Percentiles rank a stretch among this genome's conserved stretches.
Evolutionary conservation across 1,284 basidiomycete species (phyloP).

Genomic region (Leccinum pachyderme): DNA sequence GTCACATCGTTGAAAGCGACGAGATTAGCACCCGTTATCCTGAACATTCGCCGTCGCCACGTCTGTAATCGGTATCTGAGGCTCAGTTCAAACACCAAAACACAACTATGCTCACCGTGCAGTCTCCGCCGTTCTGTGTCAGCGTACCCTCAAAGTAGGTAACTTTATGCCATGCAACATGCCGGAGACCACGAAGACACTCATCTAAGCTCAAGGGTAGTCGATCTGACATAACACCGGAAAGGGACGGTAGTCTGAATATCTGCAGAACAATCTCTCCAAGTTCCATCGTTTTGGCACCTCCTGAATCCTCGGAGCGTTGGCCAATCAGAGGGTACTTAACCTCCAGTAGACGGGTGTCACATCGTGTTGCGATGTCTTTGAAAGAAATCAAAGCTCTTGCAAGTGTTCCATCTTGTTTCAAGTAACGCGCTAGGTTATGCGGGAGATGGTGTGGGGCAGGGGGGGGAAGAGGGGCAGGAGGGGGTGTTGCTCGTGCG

Average conservation of each 20-base stretch:
- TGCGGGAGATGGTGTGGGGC: slow-evolving; percentile 48
- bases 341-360: slow-evolving; percentile 80
- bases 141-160: slow-evolving; percentile 91
- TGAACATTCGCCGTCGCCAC: slow-evolving; percentile 85
- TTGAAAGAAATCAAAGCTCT: slow-evolving; percentile 85
- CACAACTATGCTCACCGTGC: slow-evolving; percentile 56
- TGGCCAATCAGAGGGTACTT: slow-evolving; percentile 82
- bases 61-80: slow-evolving; percentile 46
- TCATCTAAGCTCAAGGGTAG: slow-evolving; percentile 93
- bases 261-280: slow-evolving; percentile 85
- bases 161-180: slow-evolving; percentile 89
- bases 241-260: slow-evolving; percentile 86
- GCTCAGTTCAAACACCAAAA: not conserved
- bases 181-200: slow-evolving; percentile 83
- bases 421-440: slow-evolving; percentile 81
- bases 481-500: slow-evolving; percentile 39
- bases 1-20: slow-evolving; percentile 95
- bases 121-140: slow-evolving; percentile 96
- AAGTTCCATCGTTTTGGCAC: slow-evolving; percentile 58
- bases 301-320: slow-evolving; percentile 55
- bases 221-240: slow-evolving; percentile 73
- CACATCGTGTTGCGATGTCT: slow-evolving; percentile 78
- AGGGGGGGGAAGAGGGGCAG: slow-evolving; percentile 27
- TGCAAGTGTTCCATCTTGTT: slow-evolving; percentile 76
- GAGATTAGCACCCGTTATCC: slow-evolving; percentile 83